Base-by-base conservation (phyloP, 2,329 filamentous ascomycete genomes). In the Penicillium fuscoglaucum region DNA sequence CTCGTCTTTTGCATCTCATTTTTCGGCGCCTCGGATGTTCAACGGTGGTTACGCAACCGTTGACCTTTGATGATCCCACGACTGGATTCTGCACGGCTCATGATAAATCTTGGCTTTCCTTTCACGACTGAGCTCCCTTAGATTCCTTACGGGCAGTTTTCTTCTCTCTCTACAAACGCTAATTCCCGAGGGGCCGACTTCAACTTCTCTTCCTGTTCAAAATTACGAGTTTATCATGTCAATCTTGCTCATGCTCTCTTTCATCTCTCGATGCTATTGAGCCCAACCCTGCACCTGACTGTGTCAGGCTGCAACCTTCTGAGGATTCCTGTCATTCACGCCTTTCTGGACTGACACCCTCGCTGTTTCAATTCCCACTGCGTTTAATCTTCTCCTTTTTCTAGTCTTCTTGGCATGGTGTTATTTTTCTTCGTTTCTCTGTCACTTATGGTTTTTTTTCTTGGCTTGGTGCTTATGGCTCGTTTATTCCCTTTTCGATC, bases 221-320 rank as follows among this genome's bases (percentile, higher is more conserved):
- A 73, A 66, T 71, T 69, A 64, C 57, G 67, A 67, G 65, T 63
- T 64, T 63, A 62, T 66, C 64, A 67, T 66, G 61, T 65, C 62
- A 60, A 51, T 55, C 60, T 52, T 63, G 62, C 68, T 61, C 55
- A 60, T 62, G 60, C 54, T 62, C 49, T 60, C 57, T 52, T 64
- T 65, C 61, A 58, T 61, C 56, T 65, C 58, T 62, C 21, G 31
- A 62, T 64, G 49, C 62, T 59, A 33, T 62, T 47, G 29, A 61
- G 57, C 59, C 57, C 56, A 55, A 55, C 24, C 45, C 35, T 61
- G 57, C 31, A 28, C 31, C 46, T 47, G 57, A 26, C 41, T 45
- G 41, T 26, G 39, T 43, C 35, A 47, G 47, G 21, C 33, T 31
- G 43, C 51, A 52, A 40, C 41, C 45, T 47, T 50, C 17, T 5